Percentiles rank a stretch among this genome's conserved stretches.
These are phyloP conservation scores for Aureobasidium sp. DNA, from an alignment of 2,329 filamentous ascomycete species.

Conservation along the genomic window DNA sequence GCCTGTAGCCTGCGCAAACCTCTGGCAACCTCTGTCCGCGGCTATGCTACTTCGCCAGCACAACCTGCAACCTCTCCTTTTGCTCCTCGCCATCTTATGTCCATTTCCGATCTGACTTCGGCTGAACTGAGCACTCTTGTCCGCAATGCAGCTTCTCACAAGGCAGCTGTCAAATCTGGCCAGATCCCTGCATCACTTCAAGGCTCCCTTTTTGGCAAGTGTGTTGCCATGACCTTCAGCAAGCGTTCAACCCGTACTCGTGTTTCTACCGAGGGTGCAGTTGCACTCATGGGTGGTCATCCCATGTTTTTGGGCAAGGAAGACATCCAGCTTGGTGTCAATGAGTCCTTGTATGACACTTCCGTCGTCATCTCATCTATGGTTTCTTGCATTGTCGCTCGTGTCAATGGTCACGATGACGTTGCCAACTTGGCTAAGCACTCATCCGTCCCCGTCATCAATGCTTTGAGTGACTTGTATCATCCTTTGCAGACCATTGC, in stretches of 20 bases:
- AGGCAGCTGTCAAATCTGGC: conserved; percentile 67
- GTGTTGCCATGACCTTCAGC: conserved; percentile 92
- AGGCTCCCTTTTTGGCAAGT: conserved; percentile 62
- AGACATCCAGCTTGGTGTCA: conserved; percentile 94
- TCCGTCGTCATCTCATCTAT: conserved; percentile 83
- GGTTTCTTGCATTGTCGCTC: conserved; percentile 43
- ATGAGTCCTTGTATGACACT: conserved; percentile 92
- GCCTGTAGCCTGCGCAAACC: conserved; percentile 1
- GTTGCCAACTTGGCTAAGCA: conserved; percentile 44
- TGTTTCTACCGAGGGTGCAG: conserved; percentile 86
- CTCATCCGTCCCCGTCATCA: conserved; percentile 44
- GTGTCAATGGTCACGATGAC: conserved; percentile 46
- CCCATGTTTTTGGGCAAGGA: conserved; percentile 95
- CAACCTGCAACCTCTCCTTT: conserved; percentile 46
- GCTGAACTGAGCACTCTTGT: conserved; percentile 76
- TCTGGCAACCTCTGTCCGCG: neutral
- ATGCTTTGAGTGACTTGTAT: conserved; percentile 72
- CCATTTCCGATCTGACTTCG: conserved; percentile 77
- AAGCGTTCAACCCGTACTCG: conserved; percentile 92
- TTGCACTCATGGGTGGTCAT: conserved; percentile 81
- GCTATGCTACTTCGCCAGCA: conserved; percentile 24
- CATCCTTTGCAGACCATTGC: conserved; percentile 93
- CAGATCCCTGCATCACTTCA: conserved; percentile 51
- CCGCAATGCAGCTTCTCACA: conserved; percentile 71
- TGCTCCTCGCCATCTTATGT: conserved; percentile 79